Evolutionary conservation across 2,329 filamentous ascomycete species (phyloP).

Genomic region (Teratosphaeria destructans): DNA sequence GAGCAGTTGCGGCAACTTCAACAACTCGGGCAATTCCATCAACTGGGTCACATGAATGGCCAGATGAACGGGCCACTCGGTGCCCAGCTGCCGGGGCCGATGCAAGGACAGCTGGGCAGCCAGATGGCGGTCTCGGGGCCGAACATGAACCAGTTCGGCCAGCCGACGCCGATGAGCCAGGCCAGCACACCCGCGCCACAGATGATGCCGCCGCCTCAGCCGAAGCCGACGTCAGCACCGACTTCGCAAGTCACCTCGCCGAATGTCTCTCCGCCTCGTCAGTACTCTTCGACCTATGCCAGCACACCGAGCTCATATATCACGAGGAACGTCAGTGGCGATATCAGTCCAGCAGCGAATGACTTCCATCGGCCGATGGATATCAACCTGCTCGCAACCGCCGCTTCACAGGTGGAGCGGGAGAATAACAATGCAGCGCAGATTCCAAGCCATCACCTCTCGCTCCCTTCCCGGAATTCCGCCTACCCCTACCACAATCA

Average conservation of each 20-base stretch:
- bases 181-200: not conserved
- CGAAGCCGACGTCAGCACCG: constrained; percentile 77
- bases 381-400: constrained; percentile 60
- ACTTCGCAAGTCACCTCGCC: constrained; percentile 81
- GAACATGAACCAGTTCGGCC: not conserved
- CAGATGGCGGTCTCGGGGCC: not conserved
- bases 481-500: constrained; percentile 36
- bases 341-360: constrained; percentile 36
- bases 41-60: constrained; percentile 1
- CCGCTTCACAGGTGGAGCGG: constrained; percentile 56
- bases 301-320: constrained; percentile 48
- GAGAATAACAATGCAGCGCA: constrained; percentile 37
- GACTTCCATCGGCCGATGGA: constrained; percentile 42
- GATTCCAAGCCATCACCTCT: constrained; percentile 30
- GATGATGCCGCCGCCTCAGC: constrained; percentile 57
- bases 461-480: constrained; percentile 19
- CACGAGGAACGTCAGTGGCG: constrained; percentile 43
- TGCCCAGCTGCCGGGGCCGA: not conserved
- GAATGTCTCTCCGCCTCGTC: constrained; percentile 78
- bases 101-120: not conserved
- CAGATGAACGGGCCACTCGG: not conserved
- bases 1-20: constrained; percentile 5
- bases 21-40: not conserved
- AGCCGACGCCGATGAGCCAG: not conserved
- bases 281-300: constrained; percentile 61